Conservation (phyloP, 352 stramenopile species). For the Phytophthora citrophthora region DNA sequence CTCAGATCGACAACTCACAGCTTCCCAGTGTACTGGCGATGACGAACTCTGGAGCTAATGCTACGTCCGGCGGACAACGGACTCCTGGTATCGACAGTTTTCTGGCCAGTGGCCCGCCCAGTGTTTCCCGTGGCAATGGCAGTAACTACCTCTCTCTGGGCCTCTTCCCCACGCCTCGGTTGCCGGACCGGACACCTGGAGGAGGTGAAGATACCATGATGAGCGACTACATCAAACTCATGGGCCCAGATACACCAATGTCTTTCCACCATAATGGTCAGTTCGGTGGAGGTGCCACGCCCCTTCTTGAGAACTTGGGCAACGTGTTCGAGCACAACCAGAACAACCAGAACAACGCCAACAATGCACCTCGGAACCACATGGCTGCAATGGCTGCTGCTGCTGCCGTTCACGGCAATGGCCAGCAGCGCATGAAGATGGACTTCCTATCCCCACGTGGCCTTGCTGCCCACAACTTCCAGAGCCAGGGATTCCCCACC, state of each 20-base stretch:
- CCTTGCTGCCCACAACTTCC: slow-evolving; percentile 39
- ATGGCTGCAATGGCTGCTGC: slow-evolving; percentile 39
- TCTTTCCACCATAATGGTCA: slow-evolving; percentile 51
- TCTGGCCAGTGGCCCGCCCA: slow-evolving; percentile 55
- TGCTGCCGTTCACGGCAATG: slow-evolving; percentile 26
- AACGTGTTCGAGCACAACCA: slow-evolving; percentile 67
- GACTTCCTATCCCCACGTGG: slow-evolving; percentile 48
- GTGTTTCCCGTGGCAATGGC: slow-evolving; percentile 50
- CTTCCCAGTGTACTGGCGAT: slow-evolving; percentile 73
- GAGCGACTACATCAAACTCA: slow-evolving; percentile 80
- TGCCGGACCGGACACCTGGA: slow-evolving; percentile 25
- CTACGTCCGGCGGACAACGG: slow-evolving; percentile 29
- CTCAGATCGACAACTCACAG: slow-evolving; percentile 80
- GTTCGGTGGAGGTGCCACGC: slow-evolving; percentile 41
- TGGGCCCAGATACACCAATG: slow-evolving; percentile 58
- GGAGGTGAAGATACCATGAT: slow-evolving; percentile 66
- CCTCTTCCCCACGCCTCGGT: slow-evolving; percentile 59
- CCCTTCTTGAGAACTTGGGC: slow-evolving; percentile 68
- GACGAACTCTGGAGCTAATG: slow-evolving; percentile 50
- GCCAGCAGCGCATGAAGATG: slow-evolving; percentile 63
- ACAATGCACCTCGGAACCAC: slow-evolving; percentile 20
- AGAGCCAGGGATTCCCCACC: slow-evolving; percentile 43
- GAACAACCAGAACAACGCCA: slow-evolving; percentile 29
- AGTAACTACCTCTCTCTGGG: slow-evolving; percentile 63
- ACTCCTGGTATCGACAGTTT: slow-evolving; percentile 51